phyloP scores from a whole-genome alignment of 1,139 yeast genomes.

The Candida pseudoviswanathii region DNA sequence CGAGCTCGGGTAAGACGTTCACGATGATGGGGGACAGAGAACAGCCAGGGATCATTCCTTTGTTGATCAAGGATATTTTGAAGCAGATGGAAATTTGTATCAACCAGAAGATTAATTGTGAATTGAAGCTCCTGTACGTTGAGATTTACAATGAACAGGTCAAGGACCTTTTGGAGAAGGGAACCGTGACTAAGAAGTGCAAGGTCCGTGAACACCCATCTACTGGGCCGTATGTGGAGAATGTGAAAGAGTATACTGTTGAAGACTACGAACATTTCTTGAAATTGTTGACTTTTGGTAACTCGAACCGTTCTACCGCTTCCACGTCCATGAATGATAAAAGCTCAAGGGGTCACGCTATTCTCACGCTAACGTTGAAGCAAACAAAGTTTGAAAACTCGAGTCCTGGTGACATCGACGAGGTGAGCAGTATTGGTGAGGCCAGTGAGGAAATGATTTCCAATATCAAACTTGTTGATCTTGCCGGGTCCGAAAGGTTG shows the following conservation, averaged over 20 bases:
- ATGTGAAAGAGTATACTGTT: constrained; percentile 52
- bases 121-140: constrained; percentile 61
- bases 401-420: constrained; percentile 12
- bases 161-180: constrained; percentile 49
- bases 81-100: constrained; percentile 41
- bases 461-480: constrained; percentile 68
- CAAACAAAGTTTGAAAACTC: constrained; percentile 48
- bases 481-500: constrained; percentile 82
- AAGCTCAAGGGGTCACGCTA: constrained; percentile 82
- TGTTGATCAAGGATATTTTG: constrained; percentile 58
- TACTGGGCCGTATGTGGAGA: constrained; percentile 73
- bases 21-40: constrained; percentile 67
- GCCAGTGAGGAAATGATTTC: constrained; percentile 60
- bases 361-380: constrained; percentile 60
- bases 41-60: constrained; percentile 64
- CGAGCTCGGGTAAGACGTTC: constrained; percentile 71
- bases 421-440: constrained; percentile 35
- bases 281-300: constrained; percentile 48
- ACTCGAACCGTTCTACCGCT: constrained; percentile 61
- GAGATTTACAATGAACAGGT: constrained; percentile 78
- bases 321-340: constrained; percentile 66
- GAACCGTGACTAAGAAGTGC: constrained; percentile 27
- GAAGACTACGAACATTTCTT: constrained; percentile 46
- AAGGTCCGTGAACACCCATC: constrained; percentile 62
- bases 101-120: constrained; percentile 47